phyloP scores from a whole-genome alignment of 2,329 filamentous ascomycete genomes.

The Cytospora leucostoma region DNA sequence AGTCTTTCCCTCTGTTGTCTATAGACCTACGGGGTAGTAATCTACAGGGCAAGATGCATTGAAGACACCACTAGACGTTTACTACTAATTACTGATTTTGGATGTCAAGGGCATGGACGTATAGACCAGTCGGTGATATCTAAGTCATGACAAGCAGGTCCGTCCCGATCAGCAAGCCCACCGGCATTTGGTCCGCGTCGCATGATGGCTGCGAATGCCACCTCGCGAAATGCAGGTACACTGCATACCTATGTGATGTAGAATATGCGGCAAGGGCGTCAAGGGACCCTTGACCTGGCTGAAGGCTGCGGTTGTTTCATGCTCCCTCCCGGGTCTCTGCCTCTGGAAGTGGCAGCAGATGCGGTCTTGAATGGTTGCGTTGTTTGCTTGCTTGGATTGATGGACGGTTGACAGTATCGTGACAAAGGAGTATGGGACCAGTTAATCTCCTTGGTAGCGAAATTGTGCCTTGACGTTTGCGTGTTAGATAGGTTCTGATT shows the following conservation, averaged over 20 bases:
- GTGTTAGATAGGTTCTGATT: too few relatives aligned
- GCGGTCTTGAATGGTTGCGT: not conserved
- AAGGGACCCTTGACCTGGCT: not conserved
- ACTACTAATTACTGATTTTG: not conserved
- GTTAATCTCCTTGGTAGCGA: too few relatives aligned
- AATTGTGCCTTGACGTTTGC: too few relatives aligned
- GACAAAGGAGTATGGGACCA: too few relatives aligned
- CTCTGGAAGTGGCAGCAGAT: not conserved
- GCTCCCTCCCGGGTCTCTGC: not conserved
- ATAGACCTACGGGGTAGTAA: conserved; percentile 1
- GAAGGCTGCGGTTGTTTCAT: not conserved
- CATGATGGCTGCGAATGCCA: not conserved
- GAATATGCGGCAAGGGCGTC: not conserved
- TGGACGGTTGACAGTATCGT: too few relatives aligned
- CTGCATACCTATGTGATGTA: not conserved
- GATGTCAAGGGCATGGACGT: not conserved
- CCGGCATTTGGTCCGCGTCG: not conserved
- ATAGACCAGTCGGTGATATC: not conserved
- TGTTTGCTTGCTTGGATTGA: not conserved
- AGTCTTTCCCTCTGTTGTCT: conserved; percentile 9
- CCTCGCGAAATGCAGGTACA: not conserved
- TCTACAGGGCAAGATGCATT: not conserved
- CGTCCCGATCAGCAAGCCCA: not conserved
- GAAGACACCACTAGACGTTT: not conserved
- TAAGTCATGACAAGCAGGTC: not conserved